Evolutionary conservation across 2,329 filamentous ascomycete species (phyloP).

Genomic region (Scortechinia acanthostroma): DNA sequence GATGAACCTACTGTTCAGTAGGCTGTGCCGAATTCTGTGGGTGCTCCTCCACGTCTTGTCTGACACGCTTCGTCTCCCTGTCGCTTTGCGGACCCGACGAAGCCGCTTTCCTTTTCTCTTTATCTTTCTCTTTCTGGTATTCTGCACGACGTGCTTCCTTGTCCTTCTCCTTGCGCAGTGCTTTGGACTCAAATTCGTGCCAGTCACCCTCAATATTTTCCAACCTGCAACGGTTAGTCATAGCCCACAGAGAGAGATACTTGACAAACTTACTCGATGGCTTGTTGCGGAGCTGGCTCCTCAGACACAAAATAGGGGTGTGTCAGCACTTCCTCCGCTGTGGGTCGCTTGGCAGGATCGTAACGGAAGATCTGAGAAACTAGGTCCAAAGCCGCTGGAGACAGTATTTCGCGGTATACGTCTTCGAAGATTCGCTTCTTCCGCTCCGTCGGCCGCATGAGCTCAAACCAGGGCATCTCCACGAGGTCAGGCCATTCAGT

Average conservation of each 20-base stretch:
- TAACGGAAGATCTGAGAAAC: constrained; percentile 80
- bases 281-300: constrained; percentile 69
- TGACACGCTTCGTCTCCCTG: background rate
- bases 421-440: constrained; percentile 74
- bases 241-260: background rate
- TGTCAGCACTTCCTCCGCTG: constrained; percentile 74
- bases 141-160: constrained; percentile 23
- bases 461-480: constrained; percentile 96
- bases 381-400: constrained; percentile 62
- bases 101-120: background rate
- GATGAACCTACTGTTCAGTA: too few species aligned
- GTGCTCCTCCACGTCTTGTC: background rate
- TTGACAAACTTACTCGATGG: constrained; percentile 61
- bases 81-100: background rate
- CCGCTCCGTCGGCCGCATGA: constrained; percentile 73
- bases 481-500: constrained; percentile 80
- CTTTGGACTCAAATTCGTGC: constrained; percentile 98
- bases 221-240: constrained; percentile 39
- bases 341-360: constrained; percentile 77
- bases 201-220: constrained; percentile 82
- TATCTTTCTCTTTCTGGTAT: background rate
- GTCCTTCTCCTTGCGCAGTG: constrained; percentile 82
- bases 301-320: constrained; percentile 85
- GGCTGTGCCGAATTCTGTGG: too few species aligned
- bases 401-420: constrained; percentile 54